Conservation (phyloP, 2,329 filamentous ascomycete genomes). For the Cytospora chrysosperma region DNA sequence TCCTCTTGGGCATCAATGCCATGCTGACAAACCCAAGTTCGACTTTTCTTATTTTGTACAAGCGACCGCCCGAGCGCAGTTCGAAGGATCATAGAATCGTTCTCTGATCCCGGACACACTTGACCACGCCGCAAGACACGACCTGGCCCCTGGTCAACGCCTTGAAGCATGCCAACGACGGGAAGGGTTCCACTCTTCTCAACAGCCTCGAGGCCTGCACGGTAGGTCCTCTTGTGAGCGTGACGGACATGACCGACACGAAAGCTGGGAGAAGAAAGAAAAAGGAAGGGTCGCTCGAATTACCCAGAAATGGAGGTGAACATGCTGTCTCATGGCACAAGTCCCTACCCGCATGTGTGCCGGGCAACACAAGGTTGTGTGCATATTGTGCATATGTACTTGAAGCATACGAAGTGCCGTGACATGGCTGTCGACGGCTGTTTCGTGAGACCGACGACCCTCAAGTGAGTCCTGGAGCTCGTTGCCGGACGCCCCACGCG, state of each 20-base stretch:
- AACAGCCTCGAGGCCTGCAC: background rate
- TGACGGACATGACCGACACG: background rate
- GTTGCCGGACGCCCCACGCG: background rate
- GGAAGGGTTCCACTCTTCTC: background rate
- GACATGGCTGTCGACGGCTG: constrained; percentile 6
- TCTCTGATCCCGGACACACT: background rate
- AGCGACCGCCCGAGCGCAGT: background rate
- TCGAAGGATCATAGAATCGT: background rate
- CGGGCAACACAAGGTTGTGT: constrained; percentile 15
- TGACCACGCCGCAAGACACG: background rate
- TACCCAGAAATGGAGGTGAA: background rate
- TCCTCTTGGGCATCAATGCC: background rate
- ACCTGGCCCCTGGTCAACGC: background rate
- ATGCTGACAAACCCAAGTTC: background rate
- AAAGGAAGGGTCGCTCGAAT: background rate
- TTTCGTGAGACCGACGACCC: background rate
- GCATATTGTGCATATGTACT: background rate
- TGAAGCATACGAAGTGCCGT: constrained; percentile 14
- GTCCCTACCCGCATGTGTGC: background rate
- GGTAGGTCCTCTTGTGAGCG: background rate
- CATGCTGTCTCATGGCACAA: constrained; percentile 2
- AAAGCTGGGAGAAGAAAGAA: background rate
- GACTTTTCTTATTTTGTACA: background rate
- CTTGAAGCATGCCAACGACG: background rate
- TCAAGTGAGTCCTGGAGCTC: background rate